Base-by-base conservation (phyloP, 2,329 filamentous ascomycete genomes). In the Harringtonia lauricola region DNA sequence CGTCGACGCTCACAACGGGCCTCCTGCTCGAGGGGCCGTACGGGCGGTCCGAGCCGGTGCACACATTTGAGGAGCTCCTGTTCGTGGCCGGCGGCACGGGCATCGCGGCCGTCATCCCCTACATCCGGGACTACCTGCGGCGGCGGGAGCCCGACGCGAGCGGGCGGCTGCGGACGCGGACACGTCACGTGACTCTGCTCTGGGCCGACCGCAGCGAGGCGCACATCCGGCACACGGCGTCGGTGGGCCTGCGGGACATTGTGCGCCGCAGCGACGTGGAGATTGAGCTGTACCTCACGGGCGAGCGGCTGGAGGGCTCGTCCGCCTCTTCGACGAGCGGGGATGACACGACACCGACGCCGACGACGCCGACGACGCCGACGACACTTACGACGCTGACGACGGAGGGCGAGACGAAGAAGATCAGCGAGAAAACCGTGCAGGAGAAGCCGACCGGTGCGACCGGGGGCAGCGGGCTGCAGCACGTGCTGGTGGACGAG, bases 21-120 rank as follows among this genome's bases (percentile, higher is more conserved):
- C 5, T 49, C 9, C 34, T 49, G 24, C 30, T 49, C 2, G 43
- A 49, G n/a, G 47, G 47, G 3, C 47, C 44, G 3, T 49, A 49
- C 26, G 47, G 47, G 14, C 26, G 29, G 36, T 13, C 24, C 2
- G 43, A 47, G 28, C 44, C 39, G n/a, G n/a, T 45, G 22, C 30
- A 29, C 17, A 24, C 39, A 2, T 44, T 41, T 31, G 39, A 43
- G 17, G 31, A 49, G 15, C 34, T 45, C 5, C 34, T 49, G 2
- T 29, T 46, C 5, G 33, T 49, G 7, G 42, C 31, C 1, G 47
- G 47, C 19, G 47, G 47, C 19, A 38, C 42, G 1, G 44, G 44
- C 36, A 47, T 49, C 22, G 34, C 45, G 1, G 28, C 35, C 17
- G 29, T 44, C 5, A 17, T 40, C 18, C 45, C 39, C 4, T 46